Base-by-base conservation (phyloP, 1,284 basidiomycete genomes). In the Lentinula novae-zelandiae region DNA sequence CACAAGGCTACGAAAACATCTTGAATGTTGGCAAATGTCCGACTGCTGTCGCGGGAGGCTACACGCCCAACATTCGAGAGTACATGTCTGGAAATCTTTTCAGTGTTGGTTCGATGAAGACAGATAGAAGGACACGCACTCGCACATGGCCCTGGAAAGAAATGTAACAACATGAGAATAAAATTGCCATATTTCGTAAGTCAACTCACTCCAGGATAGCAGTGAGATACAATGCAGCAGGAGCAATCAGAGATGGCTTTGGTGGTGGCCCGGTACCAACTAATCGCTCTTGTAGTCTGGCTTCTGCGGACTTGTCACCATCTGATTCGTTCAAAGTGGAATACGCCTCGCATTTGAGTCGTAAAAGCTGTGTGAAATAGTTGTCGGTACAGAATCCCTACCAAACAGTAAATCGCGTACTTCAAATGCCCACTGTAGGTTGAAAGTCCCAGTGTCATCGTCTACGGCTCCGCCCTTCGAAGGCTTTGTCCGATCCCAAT, bases 191-290 rank as follows among this genome's bases (percentile, higher is more conserved):
- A 1, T 57, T 62, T 42, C 46, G 33, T 49, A 62, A 9, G 48
- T 40, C 31, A 17, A 85, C 92, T 76, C 71, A 95, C 94, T 96
- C 94, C 48, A 96, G 78, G 64, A 96, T 90, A n/a, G 93, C 93
- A 10, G 94, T 95, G 59, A 95, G 79, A 79, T 95, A 96, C 51
- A 96, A 72, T 15, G 91, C 89, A 27, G 93, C 90, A 3, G 93
- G 92, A 12, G 89, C 85, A n/a, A 95, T 74, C n/a, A 88, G 75
- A 2, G 78, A 70, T 36, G 80, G 67, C 57, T 80, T 83, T 13
- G 87, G 87, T 17, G 82, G 77, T 51, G 75, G 66, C 5, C 79
- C 78, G 50, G 71, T 78, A 62, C 64, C 69, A 33, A 72, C 72
- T 79, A 91, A 84, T 56, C 78, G 78, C 60, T 86, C 82, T 64